A percentile compares a stretch with the other conserved stretches of the same genome.
Conservation (phyloP, 73 alveolate genomes). For the Symbiodinium natans region DNA sequence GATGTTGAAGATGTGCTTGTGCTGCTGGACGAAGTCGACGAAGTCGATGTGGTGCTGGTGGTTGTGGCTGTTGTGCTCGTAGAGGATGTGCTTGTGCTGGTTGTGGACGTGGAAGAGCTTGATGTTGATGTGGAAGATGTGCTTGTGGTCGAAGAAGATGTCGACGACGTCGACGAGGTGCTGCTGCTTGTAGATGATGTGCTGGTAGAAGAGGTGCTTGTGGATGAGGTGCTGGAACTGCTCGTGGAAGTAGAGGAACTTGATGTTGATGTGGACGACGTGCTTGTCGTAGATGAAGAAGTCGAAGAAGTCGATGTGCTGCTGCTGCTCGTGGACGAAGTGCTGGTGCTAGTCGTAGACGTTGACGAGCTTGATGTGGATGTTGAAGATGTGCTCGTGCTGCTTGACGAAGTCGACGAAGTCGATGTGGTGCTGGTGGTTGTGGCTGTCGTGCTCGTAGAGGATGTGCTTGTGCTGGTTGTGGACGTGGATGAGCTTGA, state of each 20-base stretch:
- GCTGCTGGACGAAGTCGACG: slow-evolving; percentile 8
- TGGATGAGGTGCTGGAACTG: neutral
- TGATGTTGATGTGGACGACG: slow-evolving; percentile 5
- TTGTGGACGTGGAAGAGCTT: neutral
- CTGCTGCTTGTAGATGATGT: neutral
- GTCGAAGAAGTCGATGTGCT: neutral
- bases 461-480: neutral
- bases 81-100: neutral
- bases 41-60: neutral
- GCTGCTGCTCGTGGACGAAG: slow-evolving; percentile 26
- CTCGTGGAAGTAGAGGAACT: slow-evolving; percentile 7
- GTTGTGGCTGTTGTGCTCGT: neutral
- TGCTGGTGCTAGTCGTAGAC: neutral
- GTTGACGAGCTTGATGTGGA: neutral
- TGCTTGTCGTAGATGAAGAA: slow-evolving; percentile 31
- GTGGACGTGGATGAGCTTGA: neutral
- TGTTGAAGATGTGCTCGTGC: neutral
- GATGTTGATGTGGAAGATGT: neutral
- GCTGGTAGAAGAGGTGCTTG: neutral
- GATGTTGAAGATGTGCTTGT: slow-evolving; percentile 23
- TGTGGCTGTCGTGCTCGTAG: neutral
- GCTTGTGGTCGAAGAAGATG: neutral
- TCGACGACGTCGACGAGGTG: neutral
- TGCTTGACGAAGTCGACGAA: neutral
- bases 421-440: neutral